A percentile compares a stretch with the other conserved stretches of the same genome.
Evolutionary conservation across 495 filamentous ascomycete genomes (phyloP).

Genomic region (Parathielavia appendiculata): DNA sequence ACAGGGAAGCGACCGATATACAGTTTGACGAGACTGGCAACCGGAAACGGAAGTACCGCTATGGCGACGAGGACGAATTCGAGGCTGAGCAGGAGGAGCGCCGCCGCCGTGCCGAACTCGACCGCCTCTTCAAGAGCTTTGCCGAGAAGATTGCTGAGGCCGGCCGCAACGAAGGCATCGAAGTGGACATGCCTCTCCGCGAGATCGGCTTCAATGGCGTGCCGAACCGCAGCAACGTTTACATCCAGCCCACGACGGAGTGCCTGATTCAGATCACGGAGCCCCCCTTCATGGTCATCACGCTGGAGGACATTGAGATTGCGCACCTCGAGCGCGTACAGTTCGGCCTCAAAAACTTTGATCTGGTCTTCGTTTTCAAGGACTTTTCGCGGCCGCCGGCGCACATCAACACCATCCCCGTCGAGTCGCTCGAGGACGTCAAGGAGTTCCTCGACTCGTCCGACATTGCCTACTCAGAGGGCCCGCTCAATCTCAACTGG

Average conservation of each 20-base stretch:
- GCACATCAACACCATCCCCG: constrained; percentile 97
- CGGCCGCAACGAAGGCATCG: constrained; percentile 72
- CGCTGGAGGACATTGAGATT: constrained; percentile 90
- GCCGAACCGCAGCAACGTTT: constrained; percentile 88
- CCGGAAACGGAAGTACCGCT: constrained; percentile 94
- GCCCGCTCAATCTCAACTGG: constrained; percentile 97
- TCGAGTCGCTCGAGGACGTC: constrained; percentile 87
- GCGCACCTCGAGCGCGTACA: constrained; percentile 96
- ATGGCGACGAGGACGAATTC: constrained; percentile 98
- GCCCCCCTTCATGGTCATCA: constrained; percentile 91
- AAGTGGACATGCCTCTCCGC: constrained; percentile 93
- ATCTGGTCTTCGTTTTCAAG: constrained; percentile 95
- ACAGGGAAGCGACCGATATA: constrained; percentile 95
- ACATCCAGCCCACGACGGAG: constrained; percentile 93
- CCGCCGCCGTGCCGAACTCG: constrained; percentile 79
- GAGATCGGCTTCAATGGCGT: constrained; percentile 97
- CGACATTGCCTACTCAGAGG: constrained; percentile 90
- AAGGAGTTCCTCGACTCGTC: constrained; percentile 97
- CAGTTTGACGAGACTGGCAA: constrained; percentile 99
- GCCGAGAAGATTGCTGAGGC: constrained; percentile 97
- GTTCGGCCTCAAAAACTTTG: constrained; percentile 99
- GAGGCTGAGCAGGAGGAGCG: constrained; percentile 98
- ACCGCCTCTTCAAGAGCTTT: constrained; percentile 92
- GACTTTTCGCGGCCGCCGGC: constrained; percentile 82
- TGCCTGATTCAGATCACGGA: constrained; percentile 97